Conservation (phyloP, 2,329 filamentous ascomycete genomes). For the Trichoderma afroharzianum region DNA sequence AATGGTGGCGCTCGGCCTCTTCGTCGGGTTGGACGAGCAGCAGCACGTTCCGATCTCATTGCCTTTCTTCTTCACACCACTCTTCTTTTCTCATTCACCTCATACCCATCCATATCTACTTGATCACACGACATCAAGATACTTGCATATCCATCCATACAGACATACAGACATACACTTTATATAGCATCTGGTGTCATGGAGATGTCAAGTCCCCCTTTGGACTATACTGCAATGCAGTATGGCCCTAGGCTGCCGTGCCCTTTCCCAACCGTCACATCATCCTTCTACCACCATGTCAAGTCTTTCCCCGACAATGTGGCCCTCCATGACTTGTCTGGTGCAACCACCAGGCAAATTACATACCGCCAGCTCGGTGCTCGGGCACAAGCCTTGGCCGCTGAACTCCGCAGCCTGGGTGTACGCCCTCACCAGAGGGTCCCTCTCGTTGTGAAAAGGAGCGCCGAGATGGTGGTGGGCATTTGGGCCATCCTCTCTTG, state of each 20-base stretch:
- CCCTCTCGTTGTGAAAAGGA: constrained; percentile 53
- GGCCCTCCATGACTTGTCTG: constrained; percentile 38
- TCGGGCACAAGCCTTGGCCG: constrained; percentile 41
- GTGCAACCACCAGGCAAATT: constrained; percentile 29
- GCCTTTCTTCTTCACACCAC: not conserved
- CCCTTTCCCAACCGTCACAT: constrained; percentile 38
- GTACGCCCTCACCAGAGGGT: constrained; percentile 45
- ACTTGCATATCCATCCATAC: not conserved
- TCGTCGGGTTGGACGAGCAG: constrained; percentile 9
- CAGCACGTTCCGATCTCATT: not conserved
- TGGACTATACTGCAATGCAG: constrained; percentile 12
- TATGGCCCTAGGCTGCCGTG: constrained; percentile 20
- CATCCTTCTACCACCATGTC: constrained; percentile 39
- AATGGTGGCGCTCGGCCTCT: constrained; percentile 2
- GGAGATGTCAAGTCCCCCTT: constrained; percentile 20
- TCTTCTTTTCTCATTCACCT: not conserved
- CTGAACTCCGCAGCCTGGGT: constrained; percentile 37
- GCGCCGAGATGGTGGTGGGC: constrained; percentile 54
- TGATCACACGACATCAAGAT: not conserved
- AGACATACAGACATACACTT: not conserved
- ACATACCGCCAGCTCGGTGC: constrained; percentile 45
- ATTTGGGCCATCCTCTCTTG: constrained; percentile 55
- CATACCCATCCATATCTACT: not conserved
- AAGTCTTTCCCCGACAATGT: constrained; percentile 33
- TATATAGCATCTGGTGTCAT: not conserved